Base-by-base conservation (phyloP, 139 green algal species). In the Medakamo hakoo region DNA sequence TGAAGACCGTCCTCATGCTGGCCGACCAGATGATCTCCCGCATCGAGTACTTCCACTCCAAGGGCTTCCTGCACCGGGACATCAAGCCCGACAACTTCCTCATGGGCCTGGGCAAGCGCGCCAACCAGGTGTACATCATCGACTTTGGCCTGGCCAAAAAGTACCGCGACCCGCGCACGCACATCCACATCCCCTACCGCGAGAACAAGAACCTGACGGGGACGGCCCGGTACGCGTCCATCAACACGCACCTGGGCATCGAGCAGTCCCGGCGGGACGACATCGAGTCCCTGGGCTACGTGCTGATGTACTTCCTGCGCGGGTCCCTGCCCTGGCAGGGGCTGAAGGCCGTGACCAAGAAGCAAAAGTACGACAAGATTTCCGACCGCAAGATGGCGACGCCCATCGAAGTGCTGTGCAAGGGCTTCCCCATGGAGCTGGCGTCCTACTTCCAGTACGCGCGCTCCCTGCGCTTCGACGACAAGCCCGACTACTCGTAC, bases 331-430 rank as follows among this genome's bases (percentile, higher is more conserved):
- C 93, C 14, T 99, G 93, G 93, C 93, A 99, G 74, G 74, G 89
- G 21, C 80, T 97, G 24, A 97, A 98, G 75, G 93, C 93, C 5
- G 91, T 87, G 9, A 99, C 93, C 29, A 99, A 99, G 88, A 95
- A 95, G 75, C 88, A 96, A 70, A 99, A 99, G 83, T 99, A 99
- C 72, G 93, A 99, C 75, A 98, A 98, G 79, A 99, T 99, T 81
- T 95, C 85, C 63, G 93, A 99, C 75, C 97, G 96, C 80, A 99
- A 99, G 83, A 97, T 99, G 89, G 88, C 81, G 28, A 98, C 93
- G 14, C 91, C 91, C 62, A 94, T 96, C 52, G 93, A 99, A 82
- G 71, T 88, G 48, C 78, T 99, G 18, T 98, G 91, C 82, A 97
- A 96, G 77, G 90, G 86, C 57, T 96, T 93, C 74, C 93, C 93